Conservation (phyloP, 305 asterid genomes). For the Galium porrigens region DNA sequence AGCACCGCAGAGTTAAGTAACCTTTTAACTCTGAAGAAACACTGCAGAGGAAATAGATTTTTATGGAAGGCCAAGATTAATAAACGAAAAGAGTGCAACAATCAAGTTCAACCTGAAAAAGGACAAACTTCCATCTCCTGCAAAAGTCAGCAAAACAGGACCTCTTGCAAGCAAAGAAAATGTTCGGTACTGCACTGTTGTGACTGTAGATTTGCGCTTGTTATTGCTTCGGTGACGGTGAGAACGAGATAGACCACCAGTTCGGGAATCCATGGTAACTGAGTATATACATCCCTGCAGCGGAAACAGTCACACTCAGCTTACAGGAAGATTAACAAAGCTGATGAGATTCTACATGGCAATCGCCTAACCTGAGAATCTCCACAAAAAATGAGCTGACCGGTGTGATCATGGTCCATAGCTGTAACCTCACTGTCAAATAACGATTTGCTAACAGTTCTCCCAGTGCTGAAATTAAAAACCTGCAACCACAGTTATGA, state of each 20-base stretch:
- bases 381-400: slow-evolving; percentile 83
- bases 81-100: slow-evolving; percentile 7
- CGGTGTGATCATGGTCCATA: slow-evolving; percentile 93
- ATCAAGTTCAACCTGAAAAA: slow-evolving; percentile 60
- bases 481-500: slow-evolving; percentile 42
- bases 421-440: slow-evolving; percentile 80
- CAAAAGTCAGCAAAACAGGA: slow-evolving; percentile 66
- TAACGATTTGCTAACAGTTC: slow-evolving; percentile 45
- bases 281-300: slow-evolving; percentile 73
- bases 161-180: slow-evolving; percentile 80
- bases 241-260: slow-evolving; percentile 60
- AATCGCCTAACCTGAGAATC: slow-evolving; percentile 54
- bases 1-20: slow-evolving; percentile 70
- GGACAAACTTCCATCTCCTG: slow-evolving; percentile 73
- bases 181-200: slow-evolving; percentile 78
- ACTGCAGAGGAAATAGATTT: slow-evolving; percentile 26
- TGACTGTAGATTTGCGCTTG: slow-evolving; percentile 58
- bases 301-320: slow-evolving; percentile 19
- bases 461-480: slow-evolving; percentile 86
- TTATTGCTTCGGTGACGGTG: slow-evolving; percentile 61
- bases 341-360: slow-evolving; percentile 8
- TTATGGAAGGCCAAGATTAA: slow-evolving; percentile 13
- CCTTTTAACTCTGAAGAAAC: slow-evolving; percentile 75
- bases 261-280: slow-evolving; percentile 55
- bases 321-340: slow-evolving; percentile 12